Conservation (phyloP, 139 green algal genomes). For the Bryopsis sp. region DNA sequence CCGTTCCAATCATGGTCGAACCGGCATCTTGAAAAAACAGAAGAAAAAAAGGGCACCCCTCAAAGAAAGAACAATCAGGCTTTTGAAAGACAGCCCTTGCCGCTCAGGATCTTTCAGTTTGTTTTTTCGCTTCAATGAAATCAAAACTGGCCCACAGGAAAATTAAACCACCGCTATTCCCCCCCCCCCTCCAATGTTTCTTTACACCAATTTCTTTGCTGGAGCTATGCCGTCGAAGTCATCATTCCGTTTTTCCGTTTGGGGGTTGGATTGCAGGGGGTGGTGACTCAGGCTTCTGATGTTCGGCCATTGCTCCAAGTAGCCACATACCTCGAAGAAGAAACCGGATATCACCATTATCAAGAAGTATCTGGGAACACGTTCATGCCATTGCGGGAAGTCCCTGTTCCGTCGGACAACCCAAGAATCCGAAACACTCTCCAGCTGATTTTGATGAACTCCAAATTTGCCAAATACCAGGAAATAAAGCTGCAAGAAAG, state of each 20-base stretch:
- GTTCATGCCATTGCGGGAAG: slow-evolving; percentile 70
- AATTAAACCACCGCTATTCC: background rate
- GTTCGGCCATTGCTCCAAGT: slow-evolving; percentile 87
- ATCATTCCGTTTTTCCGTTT: background rate
- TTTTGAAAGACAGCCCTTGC: background rate
- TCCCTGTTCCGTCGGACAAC: background rate
- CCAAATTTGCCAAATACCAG: slow-evolving; percentile 93
- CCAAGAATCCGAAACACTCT: background rate
- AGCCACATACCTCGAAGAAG: slow-evolving; percentile 88
- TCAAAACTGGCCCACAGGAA: background rate
- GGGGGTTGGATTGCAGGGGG: slow-evolving; percentile 44
- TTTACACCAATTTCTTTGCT: background rate
- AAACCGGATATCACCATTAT: slow-evolving; percentile 86
- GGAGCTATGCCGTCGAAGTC: background rate
- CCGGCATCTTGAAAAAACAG: no score
- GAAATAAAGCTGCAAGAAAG: slow-evolving; percentile 66
- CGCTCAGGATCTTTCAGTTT: background rate
- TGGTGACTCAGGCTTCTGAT: slow-evolving; percentile 85
- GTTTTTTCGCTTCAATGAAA: background rate
- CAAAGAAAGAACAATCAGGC: background rate
- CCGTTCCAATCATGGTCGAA: no score
- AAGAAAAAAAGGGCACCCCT: no score
- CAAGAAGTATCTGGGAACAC: slow-evolving; percentile 68
- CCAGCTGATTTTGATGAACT: slow-evolving; percentile 69
- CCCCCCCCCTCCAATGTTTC: background rate